Evolutionary conservation across 73 alveolate species (phyloP).

Genomic region (Tetrahymena elliotti): DNA sequence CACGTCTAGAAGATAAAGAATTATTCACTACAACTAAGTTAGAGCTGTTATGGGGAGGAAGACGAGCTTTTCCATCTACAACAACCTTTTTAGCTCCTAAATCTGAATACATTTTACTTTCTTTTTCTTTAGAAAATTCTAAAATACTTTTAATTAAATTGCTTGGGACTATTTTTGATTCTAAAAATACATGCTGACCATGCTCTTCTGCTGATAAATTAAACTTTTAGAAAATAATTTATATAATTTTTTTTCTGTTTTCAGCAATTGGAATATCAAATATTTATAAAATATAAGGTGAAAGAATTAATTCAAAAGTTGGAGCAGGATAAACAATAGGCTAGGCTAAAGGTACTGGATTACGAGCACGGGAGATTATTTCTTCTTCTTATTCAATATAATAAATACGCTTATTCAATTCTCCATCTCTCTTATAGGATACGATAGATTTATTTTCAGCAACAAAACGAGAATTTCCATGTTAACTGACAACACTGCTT

Average conservation of each 20-base stretch:
- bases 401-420: background rate
- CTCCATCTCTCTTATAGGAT: background rate
- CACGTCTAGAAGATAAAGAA: background rate
- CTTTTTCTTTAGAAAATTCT: background rate
- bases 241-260: background rate
- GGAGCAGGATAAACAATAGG: background rate
- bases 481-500: background rate
- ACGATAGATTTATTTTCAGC: background rate
- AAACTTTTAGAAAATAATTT: background rate
- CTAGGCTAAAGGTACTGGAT: background rate
- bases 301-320: background rate
- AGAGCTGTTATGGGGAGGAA: background rate
- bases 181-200: background rate
- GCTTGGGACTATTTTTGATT: background rate
- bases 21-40: background rate
- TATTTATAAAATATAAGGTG: background rate
- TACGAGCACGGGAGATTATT: background rate
- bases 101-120: background rate
- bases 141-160: background rate
- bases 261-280: background rate
- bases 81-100: background rate
- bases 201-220: background rate
- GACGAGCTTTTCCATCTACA: background rate
- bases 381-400: background rate
- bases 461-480: background rate